Evolutionary conservation across 1,284 basidiomycete species (phyloP).

Genomic region (Peniophora sp.): DNA sequence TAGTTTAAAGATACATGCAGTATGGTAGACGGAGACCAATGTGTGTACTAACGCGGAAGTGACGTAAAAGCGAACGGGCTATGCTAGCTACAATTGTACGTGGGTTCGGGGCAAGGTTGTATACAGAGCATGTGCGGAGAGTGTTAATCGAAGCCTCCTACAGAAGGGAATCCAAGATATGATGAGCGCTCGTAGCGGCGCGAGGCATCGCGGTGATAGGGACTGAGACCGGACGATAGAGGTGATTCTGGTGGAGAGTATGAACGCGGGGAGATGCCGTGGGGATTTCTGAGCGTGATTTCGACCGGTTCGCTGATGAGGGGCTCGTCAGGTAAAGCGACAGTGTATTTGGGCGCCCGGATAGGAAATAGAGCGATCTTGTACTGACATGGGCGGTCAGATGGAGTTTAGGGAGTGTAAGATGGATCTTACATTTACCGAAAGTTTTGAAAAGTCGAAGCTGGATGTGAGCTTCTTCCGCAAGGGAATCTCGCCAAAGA

Average conservation of each 20-base stretch:
- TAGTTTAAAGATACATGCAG: too few species aligned
- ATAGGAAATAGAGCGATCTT: background rate
- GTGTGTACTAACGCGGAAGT: too few species aligned
- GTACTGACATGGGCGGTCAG: background rate
- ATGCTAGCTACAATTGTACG: too few species aligned
- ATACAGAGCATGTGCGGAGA: too few species aligned
- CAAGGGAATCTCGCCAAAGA: background rate
- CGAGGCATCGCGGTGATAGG: background rate
- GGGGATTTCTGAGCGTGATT: background rate
- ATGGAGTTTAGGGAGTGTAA: background rate
- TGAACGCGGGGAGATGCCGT: constrained; percentile 1
- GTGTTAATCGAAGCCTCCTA: background rate
- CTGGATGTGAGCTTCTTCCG: background rate
- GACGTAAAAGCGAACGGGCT: too few species aligned
- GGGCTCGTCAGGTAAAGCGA: background rate
- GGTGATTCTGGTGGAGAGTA: background rate
- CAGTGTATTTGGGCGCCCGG: background rate
- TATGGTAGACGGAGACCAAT: too few species aligned
- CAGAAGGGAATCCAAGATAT: background rate
- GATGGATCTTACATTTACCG: background rate
- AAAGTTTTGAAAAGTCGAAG: background rate
- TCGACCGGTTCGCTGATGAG: background rate
- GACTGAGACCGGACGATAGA: background rate
- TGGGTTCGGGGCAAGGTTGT: too few species aligned
- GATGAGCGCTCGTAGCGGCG: background rate